A percentile compares a stretch with the other conserved stretches of the same genome.
These are phyloP conservation scores for Epichloe typhina DNA, from an alignment of 2,329 filamentous ascomycete genomes.

Conservation along the genomic window DNA sequence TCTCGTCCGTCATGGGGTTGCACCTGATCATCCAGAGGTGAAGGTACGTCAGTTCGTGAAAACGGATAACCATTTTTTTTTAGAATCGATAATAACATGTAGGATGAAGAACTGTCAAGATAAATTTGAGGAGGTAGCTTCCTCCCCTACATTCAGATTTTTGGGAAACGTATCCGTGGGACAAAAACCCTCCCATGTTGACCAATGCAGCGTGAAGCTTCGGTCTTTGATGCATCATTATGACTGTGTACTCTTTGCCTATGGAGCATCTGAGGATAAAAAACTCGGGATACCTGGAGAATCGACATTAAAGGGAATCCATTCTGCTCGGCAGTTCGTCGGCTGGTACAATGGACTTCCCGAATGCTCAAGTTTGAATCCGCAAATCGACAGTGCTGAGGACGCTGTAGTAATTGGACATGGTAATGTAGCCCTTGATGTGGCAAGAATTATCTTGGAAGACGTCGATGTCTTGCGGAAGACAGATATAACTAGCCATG, in stretches of 20 bases:
- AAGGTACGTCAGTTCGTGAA: conserved; percentile 48
- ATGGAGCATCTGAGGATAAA: conserved; percentile 77
- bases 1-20: conserved; percentile 84
- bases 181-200: conserved; percentile 22
- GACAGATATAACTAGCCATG: conserved; percentile 83
- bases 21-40: conserved; percentile 96
- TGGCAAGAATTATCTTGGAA: conserved; percentile 75
- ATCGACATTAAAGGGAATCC: conserved; percentile 54
- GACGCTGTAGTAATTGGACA: conserved; percentile 85
- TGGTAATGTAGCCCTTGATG: conserved; percentile 90
- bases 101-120: conserved; percentile 72
- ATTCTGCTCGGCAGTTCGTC: conserved; percentile 85
- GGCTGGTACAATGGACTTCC: conserved; percentile 98
- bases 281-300: conserved; percentile 70
- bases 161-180: conserved; percentile 82
- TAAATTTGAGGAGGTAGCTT: conserved; percentile 80
- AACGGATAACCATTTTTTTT: not conserved
- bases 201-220: conserved; percentile 47
- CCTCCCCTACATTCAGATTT: conserved; percentile 73
- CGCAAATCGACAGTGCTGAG: conserved; percentile 61
- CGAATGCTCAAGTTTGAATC: conserved; percentile 59
- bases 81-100: conserved; percentile 1
- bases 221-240: conserved; percentile 64
- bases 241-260: conserved; percentile 83
- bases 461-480: conserved; percentile 58